Conservation (phyloP, 495 filamentous ascomycete species). For the Talaromyces liani region DNA sequence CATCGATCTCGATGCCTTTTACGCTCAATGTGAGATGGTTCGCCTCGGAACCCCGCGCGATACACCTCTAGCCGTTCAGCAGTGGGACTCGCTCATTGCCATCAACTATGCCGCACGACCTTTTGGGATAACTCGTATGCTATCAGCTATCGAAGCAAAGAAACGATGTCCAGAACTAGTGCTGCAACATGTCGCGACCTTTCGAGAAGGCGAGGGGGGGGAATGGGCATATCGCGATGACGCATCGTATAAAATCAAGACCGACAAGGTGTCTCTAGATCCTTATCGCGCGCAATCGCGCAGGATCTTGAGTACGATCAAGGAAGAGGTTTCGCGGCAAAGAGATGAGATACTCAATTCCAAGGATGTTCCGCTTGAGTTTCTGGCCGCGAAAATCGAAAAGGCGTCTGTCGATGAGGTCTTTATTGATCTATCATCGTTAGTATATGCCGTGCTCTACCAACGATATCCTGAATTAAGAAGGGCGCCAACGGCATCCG, state of each 20-base stretch:
- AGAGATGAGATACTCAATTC: conserved; percentile 13
- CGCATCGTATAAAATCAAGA: conserved; percentile 62
- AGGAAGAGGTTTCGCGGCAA: conserved; percentile 52
- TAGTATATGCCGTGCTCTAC: conserved; percentile 69
- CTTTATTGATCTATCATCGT: conserved; percentile 81
- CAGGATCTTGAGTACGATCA: conserved; percentile 75
- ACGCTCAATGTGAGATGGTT: conserved; percentile 93
- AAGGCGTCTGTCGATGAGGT: conserved; percentile 91
- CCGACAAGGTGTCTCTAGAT: conserved; percentile 89
- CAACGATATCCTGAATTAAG: conserved; percentile 71
- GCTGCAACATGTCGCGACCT: conserved; percentile 90
- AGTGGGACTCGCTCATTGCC: conserved; percentile 76
- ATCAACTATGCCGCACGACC: conserved; percentile 88
- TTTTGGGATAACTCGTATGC: conserved; percentile 68
- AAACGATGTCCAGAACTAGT: conserved; percentile 81
- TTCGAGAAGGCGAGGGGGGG: conserved; percentile 76
- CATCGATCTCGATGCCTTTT: conserved; percentile 95
- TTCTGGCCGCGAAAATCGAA: conserved; percentile 62
- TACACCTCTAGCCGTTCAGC: conserved; percentile 82
- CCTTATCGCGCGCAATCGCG: conserved; percentile 83
- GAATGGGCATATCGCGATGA: conserved; percentile 89
- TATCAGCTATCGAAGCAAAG: conserved; percentile 73
- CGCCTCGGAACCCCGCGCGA: conserved; percentile 67
- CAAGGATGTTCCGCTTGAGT: conserved; percentile 29
- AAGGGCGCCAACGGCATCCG: conserved; percentile 56